Evolutionary conservation across 2,329 filamentous ascomycete genomes (phyloP), one percentile per base, ranked within the genome.

Genomic region (Trichoderma semiorbis): DNA sequence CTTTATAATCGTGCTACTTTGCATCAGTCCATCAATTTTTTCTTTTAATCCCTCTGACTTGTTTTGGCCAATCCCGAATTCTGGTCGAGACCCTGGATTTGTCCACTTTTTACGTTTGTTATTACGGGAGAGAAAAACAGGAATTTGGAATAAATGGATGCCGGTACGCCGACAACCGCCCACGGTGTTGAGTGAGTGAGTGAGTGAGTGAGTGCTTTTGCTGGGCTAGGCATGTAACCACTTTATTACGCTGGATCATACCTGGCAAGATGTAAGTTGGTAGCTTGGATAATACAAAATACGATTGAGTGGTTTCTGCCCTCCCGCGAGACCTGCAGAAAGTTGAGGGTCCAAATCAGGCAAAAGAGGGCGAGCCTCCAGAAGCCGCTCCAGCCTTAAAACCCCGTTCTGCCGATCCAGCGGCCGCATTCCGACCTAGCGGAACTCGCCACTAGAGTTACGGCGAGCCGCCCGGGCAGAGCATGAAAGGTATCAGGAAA

Each of bases 401-500:
- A 2, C 36, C 36, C 36, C 39, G 36, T 34, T 12, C n/a, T 34
- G 57, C 57, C 57, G 30, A 36, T 61, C 61, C 50, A 58, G 66
- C 66, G 39, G 39, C 66, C 55, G 39, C 39, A 50, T 26, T 61
- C 66, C 66, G 66, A 53, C n/a, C 16, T 26, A 61, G 53, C 66
- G 66, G 67, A 21, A 69, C 57, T 69, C 67, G 67, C 67, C 57
- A 67, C 64, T 32, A 66, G 14, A 47, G 55, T 21, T 58, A 61
- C 57, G 66, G 63, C 57, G 66, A 58, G 36, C 66, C 66, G 55
- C 57, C 55, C 36, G 30, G 64, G 18, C 39, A 50, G 3, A 18
- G 26, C 26, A 28, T 43, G 43, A 32, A 18, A 7, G 14, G 18
- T 2, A 7, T 18, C 43, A 7, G 28, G 26, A 16, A n/a, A 36